Evolutionary conservation across 495 filamentous ascomycete genomes (phyloP).

Genomic region (Penicillium roqueforti): DNA sequence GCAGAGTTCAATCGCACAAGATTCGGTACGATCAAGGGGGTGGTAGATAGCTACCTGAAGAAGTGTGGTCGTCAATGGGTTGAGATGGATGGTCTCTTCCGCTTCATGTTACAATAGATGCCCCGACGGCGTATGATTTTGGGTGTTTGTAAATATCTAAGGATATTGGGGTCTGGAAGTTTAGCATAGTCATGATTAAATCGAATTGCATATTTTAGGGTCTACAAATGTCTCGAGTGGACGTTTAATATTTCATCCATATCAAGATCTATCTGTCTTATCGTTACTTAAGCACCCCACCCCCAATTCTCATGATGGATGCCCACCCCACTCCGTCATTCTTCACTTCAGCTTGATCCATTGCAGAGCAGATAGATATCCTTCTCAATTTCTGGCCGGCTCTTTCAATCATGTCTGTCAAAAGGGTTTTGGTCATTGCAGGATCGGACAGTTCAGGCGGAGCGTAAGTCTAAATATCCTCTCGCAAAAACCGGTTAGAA

Average conservation of each 20-base stretch:
- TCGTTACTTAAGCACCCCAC: slow-evolving; percentile 1
- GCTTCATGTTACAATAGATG: slow-evolving; percentile 52
- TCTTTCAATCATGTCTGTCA: slow-evolving; percentile 33
- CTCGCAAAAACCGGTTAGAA: neutral
- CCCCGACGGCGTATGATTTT: slow-evolving; percentile 16
- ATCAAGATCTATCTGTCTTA: slow-evolving; percentile 12
- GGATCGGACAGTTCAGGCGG: slow-evolving; percentile 85
- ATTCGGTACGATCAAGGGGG: slow-evolving; percentile 69
- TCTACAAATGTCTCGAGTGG: neutral
- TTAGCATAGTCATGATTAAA: slow-evolving; percentile 8
- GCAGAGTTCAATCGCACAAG: slow-evolving; percentile 73
- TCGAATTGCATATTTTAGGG: slow-evolving; percentile 22
- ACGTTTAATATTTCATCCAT: neutral
- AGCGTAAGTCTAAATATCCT: slow-evolving; percentile 55
- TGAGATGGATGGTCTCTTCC: slow-evolving; percentile 89
- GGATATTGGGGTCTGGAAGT: slow-evolving; percentile 9
- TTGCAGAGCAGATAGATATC: neutral
- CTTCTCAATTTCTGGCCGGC: slow-evolving; percentile 10
- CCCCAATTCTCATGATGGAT: neutral
- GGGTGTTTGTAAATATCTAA: slow-evolving; percentile 26
- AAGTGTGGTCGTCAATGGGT: slow-evolving; percentile 96
- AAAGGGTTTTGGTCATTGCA: slow-evolving; percentile 72
- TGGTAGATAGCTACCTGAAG: slow-evolving; percentile 84
- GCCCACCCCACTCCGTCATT: slow-evolving; percentile 5
- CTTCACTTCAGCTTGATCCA: slow-evolving; percentile 1